Percentiles rank a stretch among this genome's conserved stretches.
These are phyloP conservation scores for Pseudoscleropodium purum DNA, from an alignment of 225 moss, liverwort and hornwort genomes.

Conservation along the genomic window DNA sequence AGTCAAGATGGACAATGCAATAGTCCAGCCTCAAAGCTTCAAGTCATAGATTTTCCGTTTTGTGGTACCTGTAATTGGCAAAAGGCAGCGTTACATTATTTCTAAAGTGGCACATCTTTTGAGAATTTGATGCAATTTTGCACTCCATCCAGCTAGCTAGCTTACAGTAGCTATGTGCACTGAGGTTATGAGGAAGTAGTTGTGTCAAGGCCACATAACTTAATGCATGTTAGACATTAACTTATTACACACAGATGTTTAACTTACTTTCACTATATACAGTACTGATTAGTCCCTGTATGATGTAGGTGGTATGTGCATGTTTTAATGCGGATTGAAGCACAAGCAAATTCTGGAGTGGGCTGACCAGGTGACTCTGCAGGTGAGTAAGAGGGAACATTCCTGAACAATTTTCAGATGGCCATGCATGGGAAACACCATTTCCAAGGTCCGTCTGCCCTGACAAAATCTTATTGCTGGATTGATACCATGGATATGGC, in stretches of 20 bases:
- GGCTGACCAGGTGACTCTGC: conserved; percentile 12
- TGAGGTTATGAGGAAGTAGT: background rate
- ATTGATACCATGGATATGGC: conserved; percentile 18
- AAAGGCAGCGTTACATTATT: background rate
- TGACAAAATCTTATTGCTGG: conserved; percentile 25
- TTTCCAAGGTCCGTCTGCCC: conserved; percentile 7
- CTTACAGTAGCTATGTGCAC: too few relatives aligned
- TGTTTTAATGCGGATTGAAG: background rate
- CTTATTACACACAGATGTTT: background rate
- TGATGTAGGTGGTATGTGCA: background rate
- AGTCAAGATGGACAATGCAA: background rate
- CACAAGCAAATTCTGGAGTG: background rate
- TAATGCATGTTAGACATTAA: background rate
- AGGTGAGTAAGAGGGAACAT: conserved; percentile 26
- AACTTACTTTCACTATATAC: too few relatives aligned
- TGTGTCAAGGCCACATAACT: background rate
- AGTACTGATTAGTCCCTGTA: background rate
- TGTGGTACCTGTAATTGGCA: background rate
- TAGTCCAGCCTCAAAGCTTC: background rate
- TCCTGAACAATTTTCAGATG: conserved; percentile 9
- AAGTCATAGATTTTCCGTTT: background rate
- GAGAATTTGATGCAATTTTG: background rate
- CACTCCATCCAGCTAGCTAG: background rate
- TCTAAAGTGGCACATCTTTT: background rate
- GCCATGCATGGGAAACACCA: conserved; percentile 1